Conservation (phyloP, 148 eudicot genomes). For the Spergularia marina region DNA sequence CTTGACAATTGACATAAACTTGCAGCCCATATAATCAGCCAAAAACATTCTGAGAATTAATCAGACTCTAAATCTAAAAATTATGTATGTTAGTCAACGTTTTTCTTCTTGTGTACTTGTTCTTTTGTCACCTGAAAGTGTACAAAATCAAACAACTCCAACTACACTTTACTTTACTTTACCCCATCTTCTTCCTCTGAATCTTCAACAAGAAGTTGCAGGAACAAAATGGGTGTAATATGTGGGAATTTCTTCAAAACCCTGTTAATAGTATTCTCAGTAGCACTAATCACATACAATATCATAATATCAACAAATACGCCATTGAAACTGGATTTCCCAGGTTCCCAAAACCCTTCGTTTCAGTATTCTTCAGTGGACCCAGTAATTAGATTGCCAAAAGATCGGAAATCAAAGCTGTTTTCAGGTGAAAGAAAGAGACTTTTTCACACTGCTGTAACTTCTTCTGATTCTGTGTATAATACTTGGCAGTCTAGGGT, state of each 20-base stretch:
- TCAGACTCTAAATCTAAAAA: no score
- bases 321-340: conserved; percentile 71
- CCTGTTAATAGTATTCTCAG: conserved; percentile 60
- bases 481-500: conserved; percentile 94
- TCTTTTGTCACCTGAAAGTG: no score
- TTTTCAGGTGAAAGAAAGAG: conserved; percentile 33
- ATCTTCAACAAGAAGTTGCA: background rate
- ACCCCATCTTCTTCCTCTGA: conserved; percentile 1
- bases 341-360: conserved; percentile 33
- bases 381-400: conserved; percentile 71
- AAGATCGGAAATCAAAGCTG: conserved; percentile 31
- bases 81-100: no score
- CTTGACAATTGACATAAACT: no score
- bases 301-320: conserved; percentile 72
- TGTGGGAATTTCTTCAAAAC: conserved; percentile 62
- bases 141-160: background rate
- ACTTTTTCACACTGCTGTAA: conserved; percentile 88
- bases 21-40: no score
- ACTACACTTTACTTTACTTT: no score
- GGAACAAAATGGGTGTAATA: conserved; percentile 35
- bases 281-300: conserved; percentile 84
- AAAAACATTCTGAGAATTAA: no score
- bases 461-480: conserved; percentile 85
- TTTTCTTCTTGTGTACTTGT: no score
- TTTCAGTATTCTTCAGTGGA: conserved; percentile 31